Evolutionary conservation across 768 basidiomycete genomes (phyloP).

Genomic region (Galerina sulciceps): DNA sequence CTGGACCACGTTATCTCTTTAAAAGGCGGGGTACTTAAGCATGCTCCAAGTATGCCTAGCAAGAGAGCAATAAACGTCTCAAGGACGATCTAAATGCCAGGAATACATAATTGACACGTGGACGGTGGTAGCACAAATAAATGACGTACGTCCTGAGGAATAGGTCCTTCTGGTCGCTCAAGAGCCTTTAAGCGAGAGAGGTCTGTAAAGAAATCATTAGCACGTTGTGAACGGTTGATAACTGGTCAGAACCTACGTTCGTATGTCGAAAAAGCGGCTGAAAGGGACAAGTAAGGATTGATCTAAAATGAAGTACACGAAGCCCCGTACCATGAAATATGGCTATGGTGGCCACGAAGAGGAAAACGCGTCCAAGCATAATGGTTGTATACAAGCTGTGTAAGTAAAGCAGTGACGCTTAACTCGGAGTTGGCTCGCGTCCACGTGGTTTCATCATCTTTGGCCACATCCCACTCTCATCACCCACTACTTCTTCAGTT

Average conservation of each 20-base stretch:
- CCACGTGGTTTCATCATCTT: conserved; percentile 28
- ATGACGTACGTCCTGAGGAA: conserved; percentile 61
- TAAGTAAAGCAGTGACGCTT: neutral
- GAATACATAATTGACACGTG: neutral
- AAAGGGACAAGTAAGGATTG: conserved; percentile 5
- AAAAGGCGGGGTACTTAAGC: conserved; percentile 66
- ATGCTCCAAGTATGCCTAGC: conserved; percentile 75
- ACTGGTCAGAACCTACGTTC: conserved; percentile 57
- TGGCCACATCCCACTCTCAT: conserved; percentile 11
- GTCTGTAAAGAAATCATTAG: conserved; percentile 48
- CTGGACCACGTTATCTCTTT: conserved; percentile 90
- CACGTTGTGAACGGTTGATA: neutral
- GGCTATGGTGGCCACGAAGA: conserved; percentile 48
- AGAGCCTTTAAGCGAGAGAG: conserved; percentile 78
- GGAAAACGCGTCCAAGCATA: conserved; percentile 53
- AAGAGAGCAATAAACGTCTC: conserved; percentile 68
- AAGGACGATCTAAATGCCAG: conserved; percentile 56
- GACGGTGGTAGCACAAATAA: conserved; percentile 14
- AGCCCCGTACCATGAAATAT: conserved; percentile 58
- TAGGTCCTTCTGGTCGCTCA: conserved; percentile 65
- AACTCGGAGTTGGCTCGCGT: conserved; percentile 17
- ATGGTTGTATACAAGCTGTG: conserved; percentile 8
- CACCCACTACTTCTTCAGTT: neutral
- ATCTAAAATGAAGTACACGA: neutral
- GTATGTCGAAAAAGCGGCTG: conserved; percentile 82